These are phyloP conservation scores for Cladophialophora yegresii DNA, from an alignment of 2,329 filamentous ascomycete species.

Conservation along the genomic window DNA sequence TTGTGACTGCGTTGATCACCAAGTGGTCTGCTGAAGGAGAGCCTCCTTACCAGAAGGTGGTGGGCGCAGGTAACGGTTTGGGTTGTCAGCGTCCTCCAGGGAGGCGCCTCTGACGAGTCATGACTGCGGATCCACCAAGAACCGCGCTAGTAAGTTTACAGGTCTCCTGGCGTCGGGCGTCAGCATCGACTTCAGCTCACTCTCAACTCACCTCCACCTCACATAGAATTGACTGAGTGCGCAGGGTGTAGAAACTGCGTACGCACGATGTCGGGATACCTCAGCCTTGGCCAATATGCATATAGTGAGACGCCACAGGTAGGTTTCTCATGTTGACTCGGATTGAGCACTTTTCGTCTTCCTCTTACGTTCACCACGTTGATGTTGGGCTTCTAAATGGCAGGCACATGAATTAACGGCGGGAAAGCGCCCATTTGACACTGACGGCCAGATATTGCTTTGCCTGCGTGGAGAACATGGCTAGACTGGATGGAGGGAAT, in stretches of 20 bases:
- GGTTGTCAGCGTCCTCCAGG: background rate
- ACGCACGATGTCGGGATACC: background rate
- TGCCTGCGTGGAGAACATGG: slow-evolving; percentile 38
- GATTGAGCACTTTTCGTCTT: background rate
- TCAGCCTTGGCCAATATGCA: background rate
- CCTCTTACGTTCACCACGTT: background rate
- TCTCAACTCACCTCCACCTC: background rate
- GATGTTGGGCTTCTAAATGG: background rate
- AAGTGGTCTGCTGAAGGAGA: slow-evolving; percentile 12
- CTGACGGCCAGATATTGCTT: slow-evolving; percentile 42
- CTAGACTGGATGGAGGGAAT: slow-evolving; percentile 53
- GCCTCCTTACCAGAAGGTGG: slow-evolving; percentile 11
- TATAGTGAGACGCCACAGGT: background rate
- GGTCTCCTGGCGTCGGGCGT: background rate
- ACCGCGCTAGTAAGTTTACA: slow-evolving; percentile 13
- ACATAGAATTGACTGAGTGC: background rate
- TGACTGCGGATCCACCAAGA: slow-evolving; percentile 8
- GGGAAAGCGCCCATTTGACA: slow-evolving; percentile 53
- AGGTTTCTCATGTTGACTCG: background rate
- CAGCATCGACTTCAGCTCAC: background rate
- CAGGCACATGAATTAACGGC: slow-evolving; percentile 14
- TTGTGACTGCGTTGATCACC: slow-evolving; percentile 1
- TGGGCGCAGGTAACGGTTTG: slow-evolving; percentile 4
- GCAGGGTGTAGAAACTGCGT: background rate
- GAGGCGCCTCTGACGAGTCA: slow-evolving; percentile 7